phyloP scores from a whole-genome alignment of 306 rosid genomes.

The Sicyos baderoa region DNA sequence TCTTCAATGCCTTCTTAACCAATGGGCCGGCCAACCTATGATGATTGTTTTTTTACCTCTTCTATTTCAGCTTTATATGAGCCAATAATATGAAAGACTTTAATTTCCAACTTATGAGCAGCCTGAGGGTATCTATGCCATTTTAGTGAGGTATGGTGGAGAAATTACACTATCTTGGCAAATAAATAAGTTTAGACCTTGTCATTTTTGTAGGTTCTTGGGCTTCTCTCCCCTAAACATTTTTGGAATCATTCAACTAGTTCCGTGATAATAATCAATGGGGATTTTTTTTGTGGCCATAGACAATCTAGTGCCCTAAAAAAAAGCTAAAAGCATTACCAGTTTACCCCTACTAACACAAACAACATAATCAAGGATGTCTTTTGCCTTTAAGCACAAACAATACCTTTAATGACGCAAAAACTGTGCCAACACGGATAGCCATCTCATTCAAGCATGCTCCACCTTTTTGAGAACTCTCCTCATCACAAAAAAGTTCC shows the following conservation, averaged over 20 bases:
- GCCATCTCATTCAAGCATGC: conserved; percentile 78
- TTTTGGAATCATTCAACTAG: background rate
- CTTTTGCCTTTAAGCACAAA: background rate
- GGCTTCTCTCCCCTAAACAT: conserved; percentile 3
- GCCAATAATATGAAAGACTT: background rate
- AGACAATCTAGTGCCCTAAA: background rate
- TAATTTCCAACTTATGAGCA: background rate
- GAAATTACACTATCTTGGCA: background rate
- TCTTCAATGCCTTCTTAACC: too few species aligned
- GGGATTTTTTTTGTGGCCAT: background rate
- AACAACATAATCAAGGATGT: conserved; percentile 2
- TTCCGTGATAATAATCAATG: background rate
- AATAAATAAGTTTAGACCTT: background rate
- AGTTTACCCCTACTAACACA: background rate
- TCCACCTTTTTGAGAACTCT: conserved; percentile 53
- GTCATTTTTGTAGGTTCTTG: background rate
- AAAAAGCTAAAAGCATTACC: conserved; percentile 1
- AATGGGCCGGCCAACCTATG: too few species aligned
- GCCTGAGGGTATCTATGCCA: background rate
- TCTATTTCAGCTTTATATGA: background rate
- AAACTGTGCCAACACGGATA: conserved; percentile 76
- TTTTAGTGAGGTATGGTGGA: background rate
- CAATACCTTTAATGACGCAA: conserved; percentile 83
- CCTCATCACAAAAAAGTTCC: conserved; percentile 83
- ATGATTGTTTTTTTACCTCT: background rate